Percentiles rank a stretch among this genome's conserved stretches.
These are phyloP conservation scores for Echinosophora koreensis DNA, from an alignment of 306 rosid species.

Conservation along the genomic window DNA sequence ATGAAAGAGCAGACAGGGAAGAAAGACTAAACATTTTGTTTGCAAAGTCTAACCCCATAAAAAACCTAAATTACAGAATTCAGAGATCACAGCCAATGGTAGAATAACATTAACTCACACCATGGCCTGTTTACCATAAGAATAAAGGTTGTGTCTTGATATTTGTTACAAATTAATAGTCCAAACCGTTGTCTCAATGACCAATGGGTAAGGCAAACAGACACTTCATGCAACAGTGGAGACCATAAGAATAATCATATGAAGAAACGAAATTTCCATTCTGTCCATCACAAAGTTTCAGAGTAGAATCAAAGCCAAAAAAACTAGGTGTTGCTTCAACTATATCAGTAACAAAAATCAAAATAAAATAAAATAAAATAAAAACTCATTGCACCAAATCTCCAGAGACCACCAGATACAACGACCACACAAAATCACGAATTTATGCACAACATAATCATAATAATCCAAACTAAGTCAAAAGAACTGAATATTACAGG, in stretches of 20 bases:
- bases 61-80: conserved; percentile 12
- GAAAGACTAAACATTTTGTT: background rate
- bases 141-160: background rate
- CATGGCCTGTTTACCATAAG: background rate
- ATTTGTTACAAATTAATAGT: background rate
- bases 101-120: background rate
- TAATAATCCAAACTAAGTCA: background rate
- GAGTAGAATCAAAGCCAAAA: background rate
- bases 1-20: background rate
- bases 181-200: conserved; percentile 11
- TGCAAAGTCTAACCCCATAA: background rate
- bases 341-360: background rate
- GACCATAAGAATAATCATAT: background rate
- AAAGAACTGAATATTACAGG: conserved; percentile 62
- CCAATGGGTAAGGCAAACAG: conserved; percentile 8
- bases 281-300: background rate
- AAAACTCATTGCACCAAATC: background rate
- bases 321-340: background rate
- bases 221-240: background rate
- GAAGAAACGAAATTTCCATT: background rate
- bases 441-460: background rate
- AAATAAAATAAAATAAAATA: conserved; percentile 16
- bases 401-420: background rate
- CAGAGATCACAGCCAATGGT: background rate
- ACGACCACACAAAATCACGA: conserved; percentile 6